Evolutionary conservation across 345 rosid species (phyloP).

Genomic region (Populus alba): DNA sequence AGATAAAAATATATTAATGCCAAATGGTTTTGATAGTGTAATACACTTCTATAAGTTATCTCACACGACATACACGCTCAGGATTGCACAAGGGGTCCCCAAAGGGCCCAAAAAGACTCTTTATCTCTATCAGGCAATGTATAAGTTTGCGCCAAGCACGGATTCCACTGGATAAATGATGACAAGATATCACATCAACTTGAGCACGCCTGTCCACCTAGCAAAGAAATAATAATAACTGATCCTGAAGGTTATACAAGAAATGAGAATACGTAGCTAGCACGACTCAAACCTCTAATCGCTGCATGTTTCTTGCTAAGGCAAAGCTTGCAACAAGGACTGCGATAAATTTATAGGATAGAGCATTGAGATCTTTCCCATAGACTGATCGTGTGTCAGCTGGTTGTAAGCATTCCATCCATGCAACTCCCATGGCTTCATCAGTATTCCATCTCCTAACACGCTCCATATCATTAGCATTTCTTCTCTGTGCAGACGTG

Average conservation of each 20-base stretch:
- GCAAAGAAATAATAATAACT: constrained; percentile 20
- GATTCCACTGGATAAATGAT: constrained; percentile 58
- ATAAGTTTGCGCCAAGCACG: constrained; percentile 93
- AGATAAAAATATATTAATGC: constrained; percentile 4
- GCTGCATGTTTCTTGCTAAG: constrained; percentile 93
- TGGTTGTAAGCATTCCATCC: constrained; percentile 99
- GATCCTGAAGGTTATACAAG: constrained; percentile 8
- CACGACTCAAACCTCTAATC: constrained; percentile 74
- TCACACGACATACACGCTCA: constrained; percentile 53
- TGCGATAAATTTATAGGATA: constrained; percentile 90
- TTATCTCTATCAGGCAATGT: constrained; percentile 79
- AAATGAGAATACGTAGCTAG: constrained; percentile 13
- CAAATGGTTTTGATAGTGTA: not conserved
- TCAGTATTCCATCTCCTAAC: constrained; percentile 84
- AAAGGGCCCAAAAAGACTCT: constrained; percentile 81
- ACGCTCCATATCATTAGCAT: constrained; percentile 85
- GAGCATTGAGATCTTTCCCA: constrained; percentile 94
- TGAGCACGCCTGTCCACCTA: constrained; percentile 94
- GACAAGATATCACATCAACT: constrained; percentile 59
- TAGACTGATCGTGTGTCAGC: constrained; percentile 89
- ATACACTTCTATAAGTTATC: constrained; percentile 2
- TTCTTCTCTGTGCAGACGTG: constrained; percentile 94
- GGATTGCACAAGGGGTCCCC: constrained; percentile 54
- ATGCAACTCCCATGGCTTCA: constrained; percentile 98
- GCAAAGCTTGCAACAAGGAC: constrained; percentile 99